These are phyloP conservation scores for Gracilaria domingensis DNA, from an alignment of 23 red algal species.

Conservation along the genomic window DNA sequence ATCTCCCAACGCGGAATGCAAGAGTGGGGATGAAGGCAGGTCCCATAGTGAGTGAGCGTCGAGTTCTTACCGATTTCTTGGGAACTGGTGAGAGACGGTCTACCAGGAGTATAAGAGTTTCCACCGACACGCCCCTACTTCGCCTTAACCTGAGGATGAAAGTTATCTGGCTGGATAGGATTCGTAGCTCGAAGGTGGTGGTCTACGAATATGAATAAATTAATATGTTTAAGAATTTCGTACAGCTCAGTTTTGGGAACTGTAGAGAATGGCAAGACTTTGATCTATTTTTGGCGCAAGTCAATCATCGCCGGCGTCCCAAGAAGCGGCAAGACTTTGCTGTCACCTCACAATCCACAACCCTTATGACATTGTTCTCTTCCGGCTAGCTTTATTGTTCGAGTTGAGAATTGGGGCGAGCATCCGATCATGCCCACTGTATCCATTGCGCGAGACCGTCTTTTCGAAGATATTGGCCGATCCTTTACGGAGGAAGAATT, in stretches of 20 bases:
- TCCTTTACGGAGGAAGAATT: constrained; percentile 83
- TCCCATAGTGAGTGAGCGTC: background rate
- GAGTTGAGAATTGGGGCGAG: background rate
- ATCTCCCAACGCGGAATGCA: background rate
- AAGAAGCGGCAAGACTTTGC: too few species aligned
- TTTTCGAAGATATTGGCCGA: constrained; percentile 74
- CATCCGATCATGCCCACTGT: constrained; percentile 89
- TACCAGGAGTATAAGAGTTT: too few species aligned
- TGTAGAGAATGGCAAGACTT: background rate
- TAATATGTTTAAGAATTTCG: too few species aligned
- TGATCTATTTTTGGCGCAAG: background rate
- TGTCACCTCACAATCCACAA: background rate
- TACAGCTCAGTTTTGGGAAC: too few species aligned
- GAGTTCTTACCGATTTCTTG: background rate
- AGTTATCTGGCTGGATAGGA: too few species aligned
- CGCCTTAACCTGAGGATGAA: too few species aligned
- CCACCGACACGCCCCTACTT: too few species aligned
- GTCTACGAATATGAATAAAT: too few species aligned
- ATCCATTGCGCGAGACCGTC: constrained; percentile 79
- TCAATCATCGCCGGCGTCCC: background rate
- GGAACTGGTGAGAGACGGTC: background rate
- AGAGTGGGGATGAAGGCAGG: constrained; percentile 13
- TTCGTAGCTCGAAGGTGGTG: too few species aligned
- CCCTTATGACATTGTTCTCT: background rate
- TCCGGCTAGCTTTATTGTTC: background rate